These are phyloP conservation scores for Cercospora sp. DNA, from an alignment of 2,329 filamentous ascomycete genomes.

Conservation along the genomic window DNA sequence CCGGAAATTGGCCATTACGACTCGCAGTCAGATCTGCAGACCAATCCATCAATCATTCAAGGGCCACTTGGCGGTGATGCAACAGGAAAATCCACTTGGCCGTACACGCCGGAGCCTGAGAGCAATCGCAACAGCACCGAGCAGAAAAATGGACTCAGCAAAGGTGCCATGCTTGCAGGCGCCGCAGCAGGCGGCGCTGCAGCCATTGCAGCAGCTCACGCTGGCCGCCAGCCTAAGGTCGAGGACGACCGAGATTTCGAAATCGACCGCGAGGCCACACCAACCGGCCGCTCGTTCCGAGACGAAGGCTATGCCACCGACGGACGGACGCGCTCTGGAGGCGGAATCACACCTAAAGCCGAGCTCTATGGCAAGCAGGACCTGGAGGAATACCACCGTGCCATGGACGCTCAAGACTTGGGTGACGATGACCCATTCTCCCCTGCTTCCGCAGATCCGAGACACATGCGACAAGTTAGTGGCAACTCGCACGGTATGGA, in stretches of 20 bases:
- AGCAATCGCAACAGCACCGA: conserved; percentile 25
- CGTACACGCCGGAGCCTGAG: conserved; percentile 37
- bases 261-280: conserved; percentile 29
- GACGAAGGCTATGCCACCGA: conserved; percentile 94
- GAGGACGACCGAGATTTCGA: conserved; percentile 32
- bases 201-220: conserved; percentile 27
- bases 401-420: conserved; percentile 47
- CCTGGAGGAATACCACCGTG: conserved; percentile 52
- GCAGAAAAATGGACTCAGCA: conserved; percentile 21
- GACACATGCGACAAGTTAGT: conserved; percentile 69
- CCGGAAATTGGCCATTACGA: conserved; percentile 71
- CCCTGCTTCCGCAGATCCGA: conserved; percentile 48
- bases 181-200: conserved; percentile 34
- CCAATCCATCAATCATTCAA: conserved; percentile 81
- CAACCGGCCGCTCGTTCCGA: conserved; percentile 62
- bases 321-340: conserved; percentile 52
- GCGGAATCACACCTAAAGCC: conserved; percentile 48
- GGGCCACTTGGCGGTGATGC: conserved; percentile 66
- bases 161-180: conserved; percentile 24
- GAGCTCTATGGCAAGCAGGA: conserved; percentile 57
- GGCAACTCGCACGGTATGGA: conserved; percentile 89
- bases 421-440: conserved; percentile 63
- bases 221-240: conserved; percentile 42
- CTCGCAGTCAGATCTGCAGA: conserved; percentile 66
- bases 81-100: conserved; percentile 50